These are phyloP conservation scores for Hypoxylon sp. DNA, from an alignment of 2,329 filamentous ascomycete species.

Conservation along the genomic window DNA sequence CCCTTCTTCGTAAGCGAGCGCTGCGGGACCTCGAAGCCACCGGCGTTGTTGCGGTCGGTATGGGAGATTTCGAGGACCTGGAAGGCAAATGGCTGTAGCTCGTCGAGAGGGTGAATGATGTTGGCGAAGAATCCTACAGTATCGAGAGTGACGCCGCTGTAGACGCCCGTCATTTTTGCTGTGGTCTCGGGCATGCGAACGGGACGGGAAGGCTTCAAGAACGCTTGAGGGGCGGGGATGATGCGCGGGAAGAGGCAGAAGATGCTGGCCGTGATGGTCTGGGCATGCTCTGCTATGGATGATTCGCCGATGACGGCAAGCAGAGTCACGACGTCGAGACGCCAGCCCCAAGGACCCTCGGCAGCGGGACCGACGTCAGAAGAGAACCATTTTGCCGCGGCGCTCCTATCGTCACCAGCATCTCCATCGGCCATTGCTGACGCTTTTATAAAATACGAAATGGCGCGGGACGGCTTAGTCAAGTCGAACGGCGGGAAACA, in stretches of 20 bases:
- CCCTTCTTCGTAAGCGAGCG: conserved; percentile 21
- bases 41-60: conserved; percentile 49
- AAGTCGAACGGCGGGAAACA: conserved; percentile 11
- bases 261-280: conserved; percentile 69
- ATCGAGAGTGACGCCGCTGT: conserved; percentile 66
- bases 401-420: conserved; percentile 12
- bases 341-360: conserved; percentile 59
- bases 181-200: conserved; percentile 66
- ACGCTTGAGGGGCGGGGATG: conserved; percentile 71
- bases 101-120: conserved; percentile 68
- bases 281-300: conserved; percentile 68
- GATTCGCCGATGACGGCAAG: conserved; percentile 73
- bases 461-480: too few species aligned
- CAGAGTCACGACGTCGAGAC: conserved; percentile 71
- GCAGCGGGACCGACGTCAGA: conserved; percentile 55
- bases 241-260: conserved; percentile 70
- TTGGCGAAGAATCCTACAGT: conserved; percentile 72
- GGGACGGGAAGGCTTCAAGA: conserved; percentile 68
- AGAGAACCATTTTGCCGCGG: conserved; percentile 44
- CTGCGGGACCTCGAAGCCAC: conserved; percentile 39
- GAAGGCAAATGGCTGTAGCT: conserved; percentile 62
- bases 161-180: conserved; percentile 69
- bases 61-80: conserved; percentile 63
- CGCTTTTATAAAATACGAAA: background rate
- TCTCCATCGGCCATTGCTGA: conserved; percentile 43